These are phyloP conservation scores for Pezizomycotina sp. DNA, from an alignment of 2,329 filamentous ascomycete genomes.

Conservation along the genomic window DNA sequence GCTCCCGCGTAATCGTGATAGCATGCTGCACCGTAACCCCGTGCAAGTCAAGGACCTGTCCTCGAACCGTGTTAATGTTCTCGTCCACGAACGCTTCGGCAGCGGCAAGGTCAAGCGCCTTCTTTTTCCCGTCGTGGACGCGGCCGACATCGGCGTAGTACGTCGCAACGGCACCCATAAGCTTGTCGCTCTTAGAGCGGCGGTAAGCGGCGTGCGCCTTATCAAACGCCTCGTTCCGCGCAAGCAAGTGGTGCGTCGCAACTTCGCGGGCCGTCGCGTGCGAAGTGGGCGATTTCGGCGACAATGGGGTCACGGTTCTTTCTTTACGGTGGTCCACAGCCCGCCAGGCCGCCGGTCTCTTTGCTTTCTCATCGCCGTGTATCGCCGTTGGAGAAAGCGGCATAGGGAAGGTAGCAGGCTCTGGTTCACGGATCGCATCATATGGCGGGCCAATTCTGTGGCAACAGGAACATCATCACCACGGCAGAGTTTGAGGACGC, in stretches of 20 bases:
- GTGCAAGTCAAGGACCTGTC: constrained; percentile 22
- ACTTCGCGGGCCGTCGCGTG: constrained; percentile 11
- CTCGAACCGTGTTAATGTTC: constrained; percentile 18
- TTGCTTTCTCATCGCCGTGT: no score
- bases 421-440: no score
- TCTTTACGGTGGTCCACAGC: no score
- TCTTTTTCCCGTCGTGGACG: constrained; percentile 14
- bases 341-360: no score
- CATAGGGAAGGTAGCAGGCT: no score
- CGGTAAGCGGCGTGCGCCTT: constrained; percentile 23
- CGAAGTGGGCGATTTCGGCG: constrained; percentile 10
- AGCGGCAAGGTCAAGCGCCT: constrained; percentile 16
- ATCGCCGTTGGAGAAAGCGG: no score
- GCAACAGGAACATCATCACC: constrained; percentile 21
- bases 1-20: constrained; percentile 22
- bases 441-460: no score
- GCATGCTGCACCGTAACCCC: constrained; percentile 23
- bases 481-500: constrained; percentile 21
- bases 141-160: constrained; percentile 23
- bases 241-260: constrained; percentile 3
- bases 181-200: constrained; percentile 21
- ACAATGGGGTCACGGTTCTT: constrained; percentile 8
- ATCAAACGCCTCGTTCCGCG: constrained; percentile 22
- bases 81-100: constrained; percentile 19
- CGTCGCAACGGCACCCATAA: constrained; percentile 24